Evolutionary conservation across 2,329 filamentous ascomycete species (phyloP).

Genomic region (Septoria petroselini): DNA sequence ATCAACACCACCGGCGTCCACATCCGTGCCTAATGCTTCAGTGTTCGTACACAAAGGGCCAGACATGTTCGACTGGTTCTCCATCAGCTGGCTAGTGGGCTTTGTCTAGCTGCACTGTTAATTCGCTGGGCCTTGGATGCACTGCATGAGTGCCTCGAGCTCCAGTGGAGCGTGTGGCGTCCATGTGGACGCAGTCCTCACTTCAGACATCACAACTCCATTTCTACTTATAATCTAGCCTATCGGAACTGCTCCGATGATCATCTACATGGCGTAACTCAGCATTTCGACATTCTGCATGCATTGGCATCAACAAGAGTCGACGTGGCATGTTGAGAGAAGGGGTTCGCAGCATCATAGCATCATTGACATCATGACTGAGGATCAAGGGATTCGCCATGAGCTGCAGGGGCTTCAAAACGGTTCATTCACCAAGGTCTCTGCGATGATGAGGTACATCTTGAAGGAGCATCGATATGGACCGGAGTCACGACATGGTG

Average conservation of each 20-base stretch:
- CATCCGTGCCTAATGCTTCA: conserved; percentile 2
- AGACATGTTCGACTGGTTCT: too few relatives aligned
- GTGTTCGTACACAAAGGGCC: too few relatives aligned
- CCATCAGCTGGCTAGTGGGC: too few relatives aligned
- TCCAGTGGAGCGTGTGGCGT: too few relatives aligned
- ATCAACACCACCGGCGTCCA: background rate
- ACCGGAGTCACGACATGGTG: conserved; percentile 11
- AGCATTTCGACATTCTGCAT: conserved; percentile 17
- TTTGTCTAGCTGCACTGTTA: background rate
- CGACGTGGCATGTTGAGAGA: too few relatives aligned
- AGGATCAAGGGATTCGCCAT: conserved; percentile 3
- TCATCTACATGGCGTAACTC: too few relatives aligned
- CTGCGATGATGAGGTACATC: background rate
- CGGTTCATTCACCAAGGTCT: background rate
- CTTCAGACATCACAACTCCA: too few relatives aligned
- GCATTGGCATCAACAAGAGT: background rate
- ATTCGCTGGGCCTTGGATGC: background rate
- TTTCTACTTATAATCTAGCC: too few relatives aligned
- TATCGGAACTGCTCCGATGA: too few relatives aligned
- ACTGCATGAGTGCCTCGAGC: background rate
- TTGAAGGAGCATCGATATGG: background rate
- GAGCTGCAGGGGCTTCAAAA: conserved; percentile 13
- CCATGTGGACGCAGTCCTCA: too few relatives aligned
- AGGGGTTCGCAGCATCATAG: background rate
- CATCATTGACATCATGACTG: conserved; percentile 2